phyloP scores from a whole-genome alignment of 441 rosid species.

The Erodium trifolium region DNA sequence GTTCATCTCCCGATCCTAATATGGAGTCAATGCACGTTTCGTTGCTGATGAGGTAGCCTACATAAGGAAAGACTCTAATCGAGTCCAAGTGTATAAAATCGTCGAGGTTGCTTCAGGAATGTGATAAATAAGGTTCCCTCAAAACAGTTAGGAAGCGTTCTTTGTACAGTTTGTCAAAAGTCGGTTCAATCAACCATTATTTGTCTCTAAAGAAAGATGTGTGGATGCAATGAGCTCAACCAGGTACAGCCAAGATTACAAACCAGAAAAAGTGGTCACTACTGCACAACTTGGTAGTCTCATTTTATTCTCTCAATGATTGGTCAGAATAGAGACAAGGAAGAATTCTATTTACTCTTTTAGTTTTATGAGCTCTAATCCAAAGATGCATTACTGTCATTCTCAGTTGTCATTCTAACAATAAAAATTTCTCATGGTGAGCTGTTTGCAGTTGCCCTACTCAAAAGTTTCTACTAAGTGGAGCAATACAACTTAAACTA shows the following conservation, averaged over 20 bases:
- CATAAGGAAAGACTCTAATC: not conserved
- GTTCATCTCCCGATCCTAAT: not conserved
- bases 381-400: not conserved
- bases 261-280: not conserved
- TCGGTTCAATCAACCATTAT: conserved; percentile 20
- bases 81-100: not conserved
- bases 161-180: conserved; percentile 10
- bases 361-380: not conserved
- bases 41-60: not conserved
- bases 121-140: too few relatives aligned
- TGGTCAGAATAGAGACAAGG: conserved; percentile 32
- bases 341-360: not conserved
- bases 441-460: conserved; percentile 19
- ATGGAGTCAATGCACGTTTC: not conserved
- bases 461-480: conserved; percentile 16
- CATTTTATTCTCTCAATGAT: conserved; percentile 17
- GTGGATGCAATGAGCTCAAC: conserved; percentile 7
- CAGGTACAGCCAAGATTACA: conserved; percentile 18
- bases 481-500: conserved; percentile 12
- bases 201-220: too few relatives aligned
- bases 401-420: conserved; percentile 11
- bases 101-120: not conserved
- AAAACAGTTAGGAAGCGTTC: conserved; percentile 12
- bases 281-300: conserved; percentile 13
- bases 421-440: conserved; percentile 17